These are phyloP conservation scores for Takashimella tepidaria DNA, from an alignment of 1,284 basidiomycete species.

Conservation along the genomic window DNA sequence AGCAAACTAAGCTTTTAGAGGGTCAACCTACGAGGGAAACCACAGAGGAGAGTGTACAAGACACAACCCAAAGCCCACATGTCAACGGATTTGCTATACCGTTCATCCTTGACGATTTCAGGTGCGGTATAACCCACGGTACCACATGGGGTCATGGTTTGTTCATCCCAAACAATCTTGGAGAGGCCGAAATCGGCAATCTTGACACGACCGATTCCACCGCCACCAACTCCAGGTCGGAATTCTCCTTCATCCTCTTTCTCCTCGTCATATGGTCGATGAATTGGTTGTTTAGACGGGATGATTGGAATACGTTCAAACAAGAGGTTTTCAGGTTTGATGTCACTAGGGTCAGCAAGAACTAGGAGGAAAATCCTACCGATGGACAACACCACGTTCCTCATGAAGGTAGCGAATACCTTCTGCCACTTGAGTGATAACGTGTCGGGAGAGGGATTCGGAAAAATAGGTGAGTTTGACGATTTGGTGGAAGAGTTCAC, in stretches of 20 bases:
- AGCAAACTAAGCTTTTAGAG: slow-evolving; percentile 8
- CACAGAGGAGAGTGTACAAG: slow-evolving; percentile 96
- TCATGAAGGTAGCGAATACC: slow-evolving; percentile 96
- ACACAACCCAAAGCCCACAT: slow-evolving; percentile 99
- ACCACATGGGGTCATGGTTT: slow-evolving; percentile 98
- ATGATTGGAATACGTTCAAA: slow-evolving; percentile 92
- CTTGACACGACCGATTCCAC: slow-evolving; percentile 96
- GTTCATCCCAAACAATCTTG: slow-evolving; percentile 98
- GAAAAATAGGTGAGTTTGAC: slow-evolving; percentile 99
- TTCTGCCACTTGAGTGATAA: slow-evolving; percentile 93
- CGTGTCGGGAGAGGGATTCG: slow-evolving; percentile 89
- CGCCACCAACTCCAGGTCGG: slow-evolving; percentile 82
- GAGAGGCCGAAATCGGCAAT: slow-evolving; percentile 98
- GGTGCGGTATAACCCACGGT: slow-evolving; percentile 99
- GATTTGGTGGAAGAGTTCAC: slow-evolving; percentile 98
- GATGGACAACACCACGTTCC: slow-evolving; percentile 95
- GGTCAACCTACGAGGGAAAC: slow-evolving; percentile 65
- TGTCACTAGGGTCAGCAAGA: slow-evolving; percentile 56
- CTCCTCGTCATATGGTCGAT: slow-evolving; percentile 92
- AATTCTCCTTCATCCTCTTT: slow-evolving; percentile 99
- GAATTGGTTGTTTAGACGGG: slow-evolving; percentile 70
- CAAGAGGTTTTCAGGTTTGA: slow-evolving; percentile 97
- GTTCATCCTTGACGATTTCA: slow-evolving; percentile 98
- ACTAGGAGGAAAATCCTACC: slow-evolving; percentile 45
- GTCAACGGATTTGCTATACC: slow-evolving; percentile 97